A percentile compares a stretch with the other conserved stretches of the same genome.
Evolutionary conservation across 345 rosid genomes (phyloP).

Genomic region (Ceriops decandra): DNA sequence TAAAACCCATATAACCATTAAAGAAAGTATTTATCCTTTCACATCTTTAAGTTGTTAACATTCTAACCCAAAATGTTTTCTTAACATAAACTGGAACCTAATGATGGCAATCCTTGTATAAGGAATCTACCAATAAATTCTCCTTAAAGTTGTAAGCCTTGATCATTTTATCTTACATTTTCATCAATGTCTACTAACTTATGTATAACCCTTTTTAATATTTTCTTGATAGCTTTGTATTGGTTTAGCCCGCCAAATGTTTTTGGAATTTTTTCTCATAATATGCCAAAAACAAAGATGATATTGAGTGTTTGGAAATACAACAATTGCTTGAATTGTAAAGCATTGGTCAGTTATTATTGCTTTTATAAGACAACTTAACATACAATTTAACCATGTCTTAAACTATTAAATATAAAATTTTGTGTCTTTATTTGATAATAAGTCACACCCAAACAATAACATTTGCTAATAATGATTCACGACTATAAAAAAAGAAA

Average conservation of each 20-base stretch:
- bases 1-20: not conserved
- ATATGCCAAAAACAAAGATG: no score
- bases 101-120: not conserved
- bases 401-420: not conserved
- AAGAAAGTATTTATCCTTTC: not conserved
- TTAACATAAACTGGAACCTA: not conserved
- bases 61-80: not conserved
- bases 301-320: no score
- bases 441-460: no score
- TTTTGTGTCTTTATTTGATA: not conserved
- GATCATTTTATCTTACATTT: no score
- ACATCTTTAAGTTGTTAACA: not conserved
- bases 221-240: no score
- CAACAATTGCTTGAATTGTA: not conserved
- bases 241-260: no score
- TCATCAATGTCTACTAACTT: no score
- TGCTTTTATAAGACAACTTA: not conserved
- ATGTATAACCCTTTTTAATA: no score
- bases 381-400: not conserved
- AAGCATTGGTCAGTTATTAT: not conserved
- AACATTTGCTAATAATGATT: not conserved
- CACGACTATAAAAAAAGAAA: not conserved
- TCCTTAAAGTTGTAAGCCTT: not conserved
- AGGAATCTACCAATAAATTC: not conserved
- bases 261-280: no score